phyloP scores from a whole-genome alignment of 78 protist genomes.

The Dictyostelium firmibasis region DNA sequence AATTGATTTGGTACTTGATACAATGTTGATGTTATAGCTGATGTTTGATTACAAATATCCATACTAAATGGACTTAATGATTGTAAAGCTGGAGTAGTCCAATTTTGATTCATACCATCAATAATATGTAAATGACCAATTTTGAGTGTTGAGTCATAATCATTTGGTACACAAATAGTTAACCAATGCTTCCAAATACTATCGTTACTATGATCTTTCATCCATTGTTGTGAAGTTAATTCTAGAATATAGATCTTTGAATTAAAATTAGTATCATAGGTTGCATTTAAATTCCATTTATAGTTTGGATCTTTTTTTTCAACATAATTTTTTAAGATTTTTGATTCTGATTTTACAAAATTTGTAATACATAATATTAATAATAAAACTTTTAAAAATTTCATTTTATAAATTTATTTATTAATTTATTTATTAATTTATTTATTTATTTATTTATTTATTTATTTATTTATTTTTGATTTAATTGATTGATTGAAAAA shows the following conservation, averaged over 20 bases:
- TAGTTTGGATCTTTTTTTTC: neutral
- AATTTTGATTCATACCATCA: neutral
- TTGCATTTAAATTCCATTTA: neutral
- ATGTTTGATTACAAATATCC: neutral
- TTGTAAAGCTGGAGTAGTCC: neutral
- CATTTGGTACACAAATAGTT: neutral
- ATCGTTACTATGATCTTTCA: neutral
- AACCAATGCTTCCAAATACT: conserved; percentile 10
- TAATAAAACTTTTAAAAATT: neutral
- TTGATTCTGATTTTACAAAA: neutral
- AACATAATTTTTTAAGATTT: neutral
- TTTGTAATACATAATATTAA: neutral
- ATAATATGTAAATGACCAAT: neutral
- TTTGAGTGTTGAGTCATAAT: neutral
- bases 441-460: no score
- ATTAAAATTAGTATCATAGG: neutral
- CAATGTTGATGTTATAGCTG: neutral
- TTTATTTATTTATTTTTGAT: no score
- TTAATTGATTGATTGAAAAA: no score
- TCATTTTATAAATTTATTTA: neutral
- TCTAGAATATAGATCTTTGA: neutral
- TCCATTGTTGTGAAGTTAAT: conserved; percentile 5
- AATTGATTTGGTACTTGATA: conserved; percentile 47
- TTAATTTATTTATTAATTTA: neutral
- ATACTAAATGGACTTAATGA: neutral